Evolutionary conservation across 2,329 filamentous ascomycete genomes (phyloP).

Genomic region (Leptoxyphium fumago): DNA sequence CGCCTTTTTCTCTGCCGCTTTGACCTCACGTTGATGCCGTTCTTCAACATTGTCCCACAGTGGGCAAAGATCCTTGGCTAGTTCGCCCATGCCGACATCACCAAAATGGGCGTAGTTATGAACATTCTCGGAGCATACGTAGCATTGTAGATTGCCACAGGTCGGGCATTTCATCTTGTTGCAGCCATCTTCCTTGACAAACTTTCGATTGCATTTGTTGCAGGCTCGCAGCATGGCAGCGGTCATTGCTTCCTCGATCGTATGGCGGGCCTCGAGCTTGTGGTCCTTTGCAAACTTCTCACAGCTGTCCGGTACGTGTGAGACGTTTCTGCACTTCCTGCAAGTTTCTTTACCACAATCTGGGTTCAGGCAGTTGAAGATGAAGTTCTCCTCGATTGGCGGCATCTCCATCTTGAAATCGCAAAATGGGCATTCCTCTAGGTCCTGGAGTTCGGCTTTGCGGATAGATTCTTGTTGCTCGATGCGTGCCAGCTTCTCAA

Average conservation of each 20-base stretch:
- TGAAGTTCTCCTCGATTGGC: slow-evolving; percentile 50
- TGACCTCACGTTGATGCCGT: slow-evolving; percentile 49
- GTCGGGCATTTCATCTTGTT: slow-evolving; percentile 67
- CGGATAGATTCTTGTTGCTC: slow-evolving; percentile 57
- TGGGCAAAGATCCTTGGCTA: slow-evolving; percentile 40
- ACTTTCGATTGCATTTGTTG: slow-evolving; percentile 56
- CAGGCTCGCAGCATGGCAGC: slow-evolving; percentile 62
- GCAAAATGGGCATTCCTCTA: slow-evolving; percentile 70
- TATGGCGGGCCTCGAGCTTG: slow-evolving; percentile 46
- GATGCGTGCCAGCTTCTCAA: slow-evolving; percentile 50
- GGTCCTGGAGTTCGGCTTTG: slow-evolving; percentile 54
- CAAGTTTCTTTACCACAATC: slow-evolving; percentile 43
- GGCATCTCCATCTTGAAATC: slow-evolving; percentile 63
- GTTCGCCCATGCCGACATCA: slow-evolving; percentile 13
- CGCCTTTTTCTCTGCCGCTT: slow-evolving; percentile 44
- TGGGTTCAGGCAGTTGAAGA: slow-evolving; percentile 57
- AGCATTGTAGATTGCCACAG: slow-evolving; percentile 44
- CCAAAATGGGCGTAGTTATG: slow-evolving; percentile 59
- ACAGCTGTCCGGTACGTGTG: slow-evolving; percentile 60
- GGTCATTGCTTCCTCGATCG: slow-evolving; percentile 75
- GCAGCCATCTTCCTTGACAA: slow-evolving; percentile 66
- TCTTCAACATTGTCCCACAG: slow-evolving; percentile 49
- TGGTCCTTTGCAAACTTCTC: slow-evolving; percentile 47
- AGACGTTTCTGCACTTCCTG: slow-evolving; percentile 47
- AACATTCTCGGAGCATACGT: slow-evolving; percentile 53